Conservation (phyloP, 768 basidiomycete genomes). For the Boletellus sp. region DNA sequence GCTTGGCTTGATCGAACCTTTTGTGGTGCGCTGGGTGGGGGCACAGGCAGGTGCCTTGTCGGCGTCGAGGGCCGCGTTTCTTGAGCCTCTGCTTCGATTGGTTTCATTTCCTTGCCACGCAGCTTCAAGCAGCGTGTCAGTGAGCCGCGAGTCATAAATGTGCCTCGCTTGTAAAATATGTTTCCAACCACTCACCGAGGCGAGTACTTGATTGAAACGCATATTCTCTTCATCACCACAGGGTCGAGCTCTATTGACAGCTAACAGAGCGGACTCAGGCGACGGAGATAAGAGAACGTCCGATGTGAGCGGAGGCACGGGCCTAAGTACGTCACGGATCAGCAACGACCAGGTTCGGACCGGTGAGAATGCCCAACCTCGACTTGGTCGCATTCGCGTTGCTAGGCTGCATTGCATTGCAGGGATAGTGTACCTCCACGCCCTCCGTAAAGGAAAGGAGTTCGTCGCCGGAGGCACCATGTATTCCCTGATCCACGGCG, state of each 20-base stretch:
- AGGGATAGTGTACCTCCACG: constrained; percentile 6
- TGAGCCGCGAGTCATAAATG: not conserved
- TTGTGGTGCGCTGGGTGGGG: constrained; percentile 25
- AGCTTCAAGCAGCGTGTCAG: constrained; percentile 11
- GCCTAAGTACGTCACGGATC: constrained; percentile 14
- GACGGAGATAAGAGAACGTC: constrained; percentile 31
- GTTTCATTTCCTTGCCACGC: not conserved
- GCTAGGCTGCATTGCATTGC: constrained; percentile 5
- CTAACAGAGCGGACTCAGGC: constrained; percentile 4
- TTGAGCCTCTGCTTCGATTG: not conserved
- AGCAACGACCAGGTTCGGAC: constrained; percentile 3
- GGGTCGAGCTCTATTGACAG: constrained; percentile 4
- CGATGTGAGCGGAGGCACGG: constrained; percentile 21
- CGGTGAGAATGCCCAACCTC: not conserved
- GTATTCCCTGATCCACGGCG: constrained; percentile 5
- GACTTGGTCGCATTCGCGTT: constrained; percentile 2
- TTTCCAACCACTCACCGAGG: constrained; percentile 17
- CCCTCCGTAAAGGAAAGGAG: constrained; percentile 5
- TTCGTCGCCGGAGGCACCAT: constrained; percentile 13
- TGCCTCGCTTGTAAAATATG: constrained; percentile 2
- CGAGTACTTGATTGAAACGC: constrained; percentile 1
- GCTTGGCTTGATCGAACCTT: constrained; percentile 21
- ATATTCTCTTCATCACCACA: constrained; percentile 18
- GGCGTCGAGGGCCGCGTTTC: constrained; percentile 18
- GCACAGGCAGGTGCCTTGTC: constrained; percentile 14